Evolutionary conservation across 805 yeast genomes (phyloP), one percentile per base, ranked within the genome.

Genomic region (Tetrapisispora arboricola): DNA sequence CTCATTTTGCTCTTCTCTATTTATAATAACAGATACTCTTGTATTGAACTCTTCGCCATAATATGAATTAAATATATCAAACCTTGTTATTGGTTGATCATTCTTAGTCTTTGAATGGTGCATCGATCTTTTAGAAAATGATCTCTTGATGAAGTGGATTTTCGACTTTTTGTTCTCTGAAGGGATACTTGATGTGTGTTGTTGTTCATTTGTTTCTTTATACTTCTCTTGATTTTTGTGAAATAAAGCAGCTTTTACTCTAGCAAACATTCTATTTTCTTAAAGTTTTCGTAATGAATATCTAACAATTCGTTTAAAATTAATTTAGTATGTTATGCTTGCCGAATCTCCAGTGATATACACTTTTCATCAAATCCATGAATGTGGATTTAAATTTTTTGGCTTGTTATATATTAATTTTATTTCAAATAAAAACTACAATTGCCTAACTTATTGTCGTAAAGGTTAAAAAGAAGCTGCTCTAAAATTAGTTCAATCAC

Each of bases 11-110:
- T 36, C 32, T 20, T 36, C 32, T 27, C 25, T 18, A 20, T 36
- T 36, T 10, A 29, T 16, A 15, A 20, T 29, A 9, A 36, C 39
- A 3, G 39, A 36, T 12, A 36, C 33, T 29, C 22, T 36, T 21
- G 32, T 11, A 3, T 29, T 27, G 22, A 18, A 36, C 17, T 29
- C 19, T 16, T 36, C 39, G 6, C 36, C 39, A 18, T 36, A 32
- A 16, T 40, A 28, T n/a, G 40, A 32, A 31, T 34, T 40, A 3
- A 40, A 32, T 9, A 40, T 32, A 17, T 32, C 38, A 28, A 36
- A 25, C 10, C 44, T 22, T 13, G 39, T 36, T 35, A 31, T 22
- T 21, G 32, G 29, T 28, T 30, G 22, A 11, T 34, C 19, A 15
- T 22, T 22, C 11, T 24, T 25, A 15, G 16, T 15, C 10, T 28